Conservation (phyloP, 2,329 filamentous ascomycete species). For the Ascochyta lentis region DNA sequence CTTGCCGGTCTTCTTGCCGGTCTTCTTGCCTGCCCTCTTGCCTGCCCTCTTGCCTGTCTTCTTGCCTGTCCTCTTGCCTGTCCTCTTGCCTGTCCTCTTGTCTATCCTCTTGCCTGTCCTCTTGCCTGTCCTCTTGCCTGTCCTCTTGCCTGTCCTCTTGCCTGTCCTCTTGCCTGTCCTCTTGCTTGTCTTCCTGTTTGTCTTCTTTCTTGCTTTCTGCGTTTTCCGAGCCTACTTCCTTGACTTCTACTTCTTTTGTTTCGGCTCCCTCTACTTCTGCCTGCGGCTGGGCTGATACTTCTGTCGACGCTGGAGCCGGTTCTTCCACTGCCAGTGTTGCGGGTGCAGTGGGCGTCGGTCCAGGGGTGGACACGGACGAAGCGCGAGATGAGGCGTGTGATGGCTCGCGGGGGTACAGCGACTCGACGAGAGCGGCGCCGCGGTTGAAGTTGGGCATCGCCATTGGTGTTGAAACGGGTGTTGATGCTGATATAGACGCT, state of each 20-base stretch:
- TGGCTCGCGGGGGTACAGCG: conserved; percentile 2
- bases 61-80: not conserved
- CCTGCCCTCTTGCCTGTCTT: not conserved
- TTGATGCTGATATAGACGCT: too few species aligned
- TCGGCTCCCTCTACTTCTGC: not conserved
- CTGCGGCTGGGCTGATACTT: not conserved
- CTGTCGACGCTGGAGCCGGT: not conserved
- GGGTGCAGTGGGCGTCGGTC: not conserved
- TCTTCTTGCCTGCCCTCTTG: not conserved
- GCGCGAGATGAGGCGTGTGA: not conserved
- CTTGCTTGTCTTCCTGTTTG: too few species aligned
- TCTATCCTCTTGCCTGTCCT: too few species aligned
- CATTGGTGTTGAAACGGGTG: not conserved
- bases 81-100: too few species aligned
- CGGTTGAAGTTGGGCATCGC: not conserved
- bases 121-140: not conserved
- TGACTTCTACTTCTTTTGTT: not conserved
- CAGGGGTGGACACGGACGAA: not conserved
- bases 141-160: not conserved
- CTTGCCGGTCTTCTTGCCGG: not conserved
- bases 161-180: too few species aligned
- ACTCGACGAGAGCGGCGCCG: conserved; percentile 10
- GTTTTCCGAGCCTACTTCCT: not conserved
- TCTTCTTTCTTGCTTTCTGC: not conserved
- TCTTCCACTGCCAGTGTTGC: not conserved